phyloP scores from a whole-genome alignment of 768 basidiomycete genomes.

The Boletellus ananas region DNA sequence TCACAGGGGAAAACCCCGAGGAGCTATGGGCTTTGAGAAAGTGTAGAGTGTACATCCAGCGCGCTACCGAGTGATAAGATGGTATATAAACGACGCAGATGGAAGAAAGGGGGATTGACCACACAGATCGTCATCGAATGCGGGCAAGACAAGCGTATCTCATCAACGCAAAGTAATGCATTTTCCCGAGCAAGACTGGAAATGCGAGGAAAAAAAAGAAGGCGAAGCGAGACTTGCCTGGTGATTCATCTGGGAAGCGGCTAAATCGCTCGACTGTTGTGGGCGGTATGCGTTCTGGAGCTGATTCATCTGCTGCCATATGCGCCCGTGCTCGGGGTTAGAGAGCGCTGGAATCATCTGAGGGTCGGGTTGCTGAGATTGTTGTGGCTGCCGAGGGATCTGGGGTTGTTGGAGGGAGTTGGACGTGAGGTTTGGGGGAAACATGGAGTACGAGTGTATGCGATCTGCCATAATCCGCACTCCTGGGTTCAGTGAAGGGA shows the following conservation, averaged over 20 bases:
- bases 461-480: slow-evolving; percentile 60
- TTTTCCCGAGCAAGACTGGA: slow-evolving; percentile 15
- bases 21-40: slow-evolving; percentile 6
- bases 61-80: slow-evolving; percentile 12
- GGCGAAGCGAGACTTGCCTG: slow-evolving; percentile 41
- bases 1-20: slow-evolving; percentile 2
- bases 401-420: slow-evolving; percentile 40
- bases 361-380: slow-evolving; percentile 40
- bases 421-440: slow-evolving; percentile 45
- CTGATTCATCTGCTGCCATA: slow-evolving; percentile 59
- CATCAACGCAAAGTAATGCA: slow-evolving; percentile 9
- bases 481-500: slow-evolving; percentile 22
- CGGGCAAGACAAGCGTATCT: slow-evolving; percentile 11
- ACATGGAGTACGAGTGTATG: slow-evolving; percentile 51
- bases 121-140: slow-evolving; percentile 10
- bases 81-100: slow-evolving; percentile 6
- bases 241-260: slow-evolving; percentile 36
- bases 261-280: slow-evolving; percentile 40
- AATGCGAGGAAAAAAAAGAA: slow-evolving; percentile 11
- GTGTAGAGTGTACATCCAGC: background rate
- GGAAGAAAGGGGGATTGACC: slow-evolving; percentile 19
- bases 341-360: slow-evolving; percentile 39
- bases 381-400: slow-evolving; percentile 43
- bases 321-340: slow-evolving; percentile 49
- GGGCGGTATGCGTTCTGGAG: slow-evolving; percentile 42